Conservation (phyloP, 2,329 filamentous ascomycete species). For the Botryotinia globosa region DNA sequence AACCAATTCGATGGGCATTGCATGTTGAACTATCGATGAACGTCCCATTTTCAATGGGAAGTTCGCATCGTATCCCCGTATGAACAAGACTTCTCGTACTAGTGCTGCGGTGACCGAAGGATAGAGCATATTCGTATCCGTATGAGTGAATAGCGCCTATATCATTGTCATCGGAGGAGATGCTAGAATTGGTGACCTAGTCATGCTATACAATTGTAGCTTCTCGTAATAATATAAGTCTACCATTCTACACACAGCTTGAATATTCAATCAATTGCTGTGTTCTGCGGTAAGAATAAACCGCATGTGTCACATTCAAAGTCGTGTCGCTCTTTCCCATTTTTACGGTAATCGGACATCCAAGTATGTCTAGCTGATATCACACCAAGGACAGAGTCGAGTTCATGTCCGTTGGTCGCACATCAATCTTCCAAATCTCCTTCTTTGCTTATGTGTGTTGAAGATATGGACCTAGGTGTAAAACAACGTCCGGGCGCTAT, state of each 20-base stretch:
- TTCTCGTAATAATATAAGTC: neutral
- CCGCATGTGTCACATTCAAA: neutral
- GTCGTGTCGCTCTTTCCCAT: neutral
- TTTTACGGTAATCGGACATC: slow-evolving; percentile 1
- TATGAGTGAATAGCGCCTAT: neutral
- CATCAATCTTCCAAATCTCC: neutral
- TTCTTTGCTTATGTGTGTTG: neutral
- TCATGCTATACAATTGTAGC: neutral
- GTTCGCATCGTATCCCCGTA: neutral
- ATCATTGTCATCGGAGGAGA: neutral
- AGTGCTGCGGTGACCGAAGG: neutral
- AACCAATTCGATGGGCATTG: neutral
- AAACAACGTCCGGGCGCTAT: neutral
- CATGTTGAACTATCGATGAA: neutral
- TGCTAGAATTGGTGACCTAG: too few relatives aligned
- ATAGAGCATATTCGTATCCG: neutral
- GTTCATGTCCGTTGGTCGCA: neutral
- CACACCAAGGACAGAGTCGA: neutral
- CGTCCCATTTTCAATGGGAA: neutral
- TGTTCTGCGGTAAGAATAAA: neutral
- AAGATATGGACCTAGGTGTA: neutral
- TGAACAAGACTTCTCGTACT: neutral
- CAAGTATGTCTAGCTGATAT: neutral
- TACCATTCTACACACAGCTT: neutral
- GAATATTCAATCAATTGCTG: neutral